Evolutionary conservation across 192 early-diverging fungal species (phyloP).

Genomic region (Umbelopsis sp.): DNA sequence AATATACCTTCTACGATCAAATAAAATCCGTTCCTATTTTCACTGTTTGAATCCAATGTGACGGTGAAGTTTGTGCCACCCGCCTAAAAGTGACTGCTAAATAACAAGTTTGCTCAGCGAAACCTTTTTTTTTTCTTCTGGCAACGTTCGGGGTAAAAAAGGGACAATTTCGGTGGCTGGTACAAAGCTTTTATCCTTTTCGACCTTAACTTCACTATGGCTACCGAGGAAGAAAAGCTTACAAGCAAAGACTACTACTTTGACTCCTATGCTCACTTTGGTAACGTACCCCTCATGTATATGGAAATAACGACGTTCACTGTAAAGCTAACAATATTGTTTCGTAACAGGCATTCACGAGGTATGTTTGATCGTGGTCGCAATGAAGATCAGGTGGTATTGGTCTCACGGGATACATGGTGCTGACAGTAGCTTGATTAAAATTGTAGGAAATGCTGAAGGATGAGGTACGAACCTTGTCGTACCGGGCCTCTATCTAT

Average conservation of each 20-base stretch:
- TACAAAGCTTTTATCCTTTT: not conserved
- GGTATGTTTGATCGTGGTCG: not conserved
- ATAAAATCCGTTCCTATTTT: too few species aligned
- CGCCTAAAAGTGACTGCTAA: too few species aligned
- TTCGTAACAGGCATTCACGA: slow-evolving; percentile 73
- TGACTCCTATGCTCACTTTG: slow-evolving; percentile 97
- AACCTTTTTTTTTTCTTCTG: too few species aligned
- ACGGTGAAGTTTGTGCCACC: too few species aligned
- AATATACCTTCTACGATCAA: too few species aligned
- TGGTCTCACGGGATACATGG: too few species aligned
- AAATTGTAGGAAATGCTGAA: slow-evolving; percentile 86
- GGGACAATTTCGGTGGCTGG: slow-evolving; percentile 1
- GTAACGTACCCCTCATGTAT: slow-evolving; percentile 44
- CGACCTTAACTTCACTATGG: not conserved
- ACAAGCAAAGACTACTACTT: slow-evolving; percentile 88
- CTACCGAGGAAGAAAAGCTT: slow-evolving; percentile 19
- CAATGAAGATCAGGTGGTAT: too few species aligned
- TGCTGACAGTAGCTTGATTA: not conserved
- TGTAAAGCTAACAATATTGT: slow-evolving; percentile 28
- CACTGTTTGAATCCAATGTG: too few species aligned
- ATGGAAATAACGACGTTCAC: not conserved
- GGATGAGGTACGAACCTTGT: slow-evolving; percentile 93
- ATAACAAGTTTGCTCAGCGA: too few species aligned
- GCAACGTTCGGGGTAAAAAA: not conserved
- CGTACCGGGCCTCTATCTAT: slow-evolving; percentile 93